Conservation (phyloP, 2,329 filamentous ascomycete genomes). For the Thielaviopsis ethacetica region DNA sequence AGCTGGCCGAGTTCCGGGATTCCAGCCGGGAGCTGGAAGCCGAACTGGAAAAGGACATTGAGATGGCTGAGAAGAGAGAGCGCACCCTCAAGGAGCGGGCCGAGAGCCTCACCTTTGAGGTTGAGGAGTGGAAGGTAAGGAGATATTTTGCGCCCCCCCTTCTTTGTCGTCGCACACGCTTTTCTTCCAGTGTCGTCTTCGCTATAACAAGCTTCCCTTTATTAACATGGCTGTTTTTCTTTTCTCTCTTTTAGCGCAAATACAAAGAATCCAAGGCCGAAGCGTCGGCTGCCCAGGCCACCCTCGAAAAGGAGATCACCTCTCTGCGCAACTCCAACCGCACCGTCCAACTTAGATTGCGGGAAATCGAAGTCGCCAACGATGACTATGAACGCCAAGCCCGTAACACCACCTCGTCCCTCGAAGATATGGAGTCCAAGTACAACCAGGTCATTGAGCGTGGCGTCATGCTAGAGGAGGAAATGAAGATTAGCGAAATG, state of each 20-base stretch:
- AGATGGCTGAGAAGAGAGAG: constrained; percentile 87
- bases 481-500: constrained; percentile 79
- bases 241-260: constrained; percentile 55
- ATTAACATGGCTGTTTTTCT: constrained; percentile 2
- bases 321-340: constrained; percentile 72
- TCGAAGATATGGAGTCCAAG: constrained; percentile 94
- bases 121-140: constrained; percentile 93
- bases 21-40: constrained; percentile 88
- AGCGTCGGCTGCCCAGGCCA: constrained; percentile 66
- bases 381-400: constrained; percentile 97
- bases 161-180: not conserved
- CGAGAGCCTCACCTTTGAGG: constrained; percentile 70
- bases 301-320: constrained; percentile 90
- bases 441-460: constrained; percentile 91
- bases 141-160: not conserved
- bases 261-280: constrained; percentile 90
- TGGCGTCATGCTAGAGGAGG: constrained; percentile 84
- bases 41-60: constrained; percentile 90
- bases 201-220: not conserved
- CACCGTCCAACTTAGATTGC: constrained; percentile 63
- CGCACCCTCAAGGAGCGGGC: constrained; percentile 72
- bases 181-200: not conserved
- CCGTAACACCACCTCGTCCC: constrained; percentile 82
- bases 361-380: constrained; percentile 94
- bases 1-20: constrained; percentile 83